Evolutionary conservation across 2,329 filamentous ascomycete genomes (phyloP), one percentile per base, ranked within the genome.

Genomic region (Penicillium sumatraense): DNA sequence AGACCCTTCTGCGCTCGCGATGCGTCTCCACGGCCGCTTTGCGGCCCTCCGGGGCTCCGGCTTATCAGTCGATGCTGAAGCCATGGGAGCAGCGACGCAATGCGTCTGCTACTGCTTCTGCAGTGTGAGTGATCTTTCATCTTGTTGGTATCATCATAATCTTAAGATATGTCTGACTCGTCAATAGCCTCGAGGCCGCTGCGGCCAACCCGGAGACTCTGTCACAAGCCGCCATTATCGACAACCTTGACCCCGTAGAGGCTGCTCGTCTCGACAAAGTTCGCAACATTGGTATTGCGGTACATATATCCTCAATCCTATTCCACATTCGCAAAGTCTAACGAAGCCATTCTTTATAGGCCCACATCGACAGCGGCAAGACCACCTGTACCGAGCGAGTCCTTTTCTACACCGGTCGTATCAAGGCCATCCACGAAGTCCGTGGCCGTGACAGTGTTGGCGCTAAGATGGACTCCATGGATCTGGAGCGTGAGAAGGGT

Each of bases 391-490:
- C 93, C 53, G 95, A 99, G 79, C 90, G 95, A 75, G 92, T 99
- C 41, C 88, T 99, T 54, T 99, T 93, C 84, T 99, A 99, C 77
- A 98, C 95, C 52, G 95, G 95, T 63, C 89, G 95, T 72, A 97
- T 97, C 78, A 96, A 96, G 73, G 85, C 91, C 27, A 98, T 99
- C 69, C 95, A 99, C 80, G 95, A 99, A 78, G 95, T 99, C 40
- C 86, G 95, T 70, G 73, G 73, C 49, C 93, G 93, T 72, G 95
- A 99, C 83, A 86, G 90, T 31, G 92, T 97, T 36, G 95, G 95
- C 62, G 95, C 95, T 58, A 99, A 99, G 81, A 99, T 99, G 95
- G 95, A 99, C 81, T 97, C 93, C 23, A 99, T 99, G 95, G 95
- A 99, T 67, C 82, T 99, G 65, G 95, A 99, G 79, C 85, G 95